Base-by-base conservation (phyloP, 805 yeast genomes). In the Lachancea sp. region DNA sequence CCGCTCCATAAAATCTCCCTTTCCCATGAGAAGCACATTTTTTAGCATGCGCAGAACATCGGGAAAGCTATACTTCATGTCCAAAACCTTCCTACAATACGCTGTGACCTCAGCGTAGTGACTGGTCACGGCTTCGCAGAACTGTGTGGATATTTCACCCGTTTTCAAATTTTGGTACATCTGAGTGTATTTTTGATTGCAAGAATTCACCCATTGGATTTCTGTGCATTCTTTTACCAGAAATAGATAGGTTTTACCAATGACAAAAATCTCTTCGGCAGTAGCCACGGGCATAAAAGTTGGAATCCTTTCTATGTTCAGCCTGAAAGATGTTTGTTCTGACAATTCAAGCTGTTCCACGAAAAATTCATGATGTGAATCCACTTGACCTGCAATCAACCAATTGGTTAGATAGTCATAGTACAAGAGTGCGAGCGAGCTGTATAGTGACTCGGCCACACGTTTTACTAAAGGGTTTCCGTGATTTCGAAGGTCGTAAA, bases 1-100 rank as follows among this genome's bases (percentile, higher is more conserved):
- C 1, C 77, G 54, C 41, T 85, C 81, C n/a, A 85, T 78, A 49
- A 91, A 84, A 59, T 91, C 96, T n/a, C 91, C 87, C 45, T 76
- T 78, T 5, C 81, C 78, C 71, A 86, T 79, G 35, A 93, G 62
- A 54, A 89, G 67, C 47, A 82, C 78, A 48, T 76, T 77, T 49
- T 83, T 82, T 45, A 86, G 67, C 37, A 80, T 81, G 4, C 61
- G 58, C n/a, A 91, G 59, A 51, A 85, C 87, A 10, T 68, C 63
- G 33, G 68, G 63, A 31, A 82, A 60, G 33, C 72, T 64, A 52
- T 71, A 74, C 48, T 79, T 77, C 2, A 66, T 65, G 42, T 74
- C 69, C 2, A 89, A 54, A 2, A 78, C 59, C 10, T 62, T 49
- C 18, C 79, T 75, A 39, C 85, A 70, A 48, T 70, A 77, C 29